Percentiles rank a stretch among this genome's conserved stretches.
phyloP scores from a whole-genome alignment of 192 early-diverging fungal species.

The Linnemannia zychae region DNA sequence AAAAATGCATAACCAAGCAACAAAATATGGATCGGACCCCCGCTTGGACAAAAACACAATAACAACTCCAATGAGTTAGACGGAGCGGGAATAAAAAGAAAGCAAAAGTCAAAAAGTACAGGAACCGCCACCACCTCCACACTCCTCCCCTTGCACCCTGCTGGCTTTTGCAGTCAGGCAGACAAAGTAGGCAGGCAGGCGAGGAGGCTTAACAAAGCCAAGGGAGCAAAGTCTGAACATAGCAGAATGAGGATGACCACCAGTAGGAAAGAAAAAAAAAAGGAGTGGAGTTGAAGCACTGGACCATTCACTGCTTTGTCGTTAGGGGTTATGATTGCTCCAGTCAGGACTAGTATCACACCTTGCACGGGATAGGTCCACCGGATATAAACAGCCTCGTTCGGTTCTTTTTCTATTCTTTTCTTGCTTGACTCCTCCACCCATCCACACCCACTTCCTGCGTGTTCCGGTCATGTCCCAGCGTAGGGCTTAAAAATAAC shows the following conservation, averaged over 20 bases:
- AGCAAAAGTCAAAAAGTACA: background rate
- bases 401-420: background rate
- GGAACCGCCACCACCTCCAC: background rate
- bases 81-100: background rate
- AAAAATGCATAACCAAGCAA: background rate
- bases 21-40: background rate
- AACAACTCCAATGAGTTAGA: background rate
- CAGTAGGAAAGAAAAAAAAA: background rate
- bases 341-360: background rate
- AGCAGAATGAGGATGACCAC: background rate
- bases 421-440: background rate
- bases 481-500: conserved; percentile 1
- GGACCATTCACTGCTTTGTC: background rate
- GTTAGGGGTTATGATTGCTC: background rate
- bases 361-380: background rate
- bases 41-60: background rate
- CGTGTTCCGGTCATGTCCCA: background rate
- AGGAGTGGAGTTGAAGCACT: background rate
- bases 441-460: background rate
- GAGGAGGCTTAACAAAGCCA: background rate
- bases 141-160: background rate
- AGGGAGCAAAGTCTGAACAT: background rate
- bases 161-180: background rate
- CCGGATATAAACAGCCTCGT: background rate
- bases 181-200: background rate